Base-by-base conservation (phyloP, 768 basidiomycete genomes). In the Aureoboletus auriporus region DNA sequence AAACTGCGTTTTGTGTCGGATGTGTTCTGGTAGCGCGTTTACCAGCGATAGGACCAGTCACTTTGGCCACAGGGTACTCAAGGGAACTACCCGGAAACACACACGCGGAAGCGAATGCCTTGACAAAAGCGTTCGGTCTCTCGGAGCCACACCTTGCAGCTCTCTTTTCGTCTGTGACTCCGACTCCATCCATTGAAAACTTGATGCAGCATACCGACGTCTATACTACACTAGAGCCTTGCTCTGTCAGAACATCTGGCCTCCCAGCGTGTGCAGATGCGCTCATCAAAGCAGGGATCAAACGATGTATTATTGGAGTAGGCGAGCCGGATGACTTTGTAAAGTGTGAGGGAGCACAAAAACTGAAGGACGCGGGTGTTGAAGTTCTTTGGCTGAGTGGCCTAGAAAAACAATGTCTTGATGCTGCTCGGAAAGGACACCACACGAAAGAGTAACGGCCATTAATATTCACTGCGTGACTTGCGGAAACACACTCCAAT, bases 211-310 rank as follows among this genome's bases (percentile, higher is more conserved):
- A 69, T 16, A 74, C 74, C 20, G 88, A 92, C 64, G 84, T 89
- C 37, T 98, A 96, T 62, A 95, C 94, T 1, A 98, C 96, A 0
- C 79, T 99, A 74, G 96, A 99, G 62, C 96, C 95, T 9, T 99
- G 96, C 64, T 95, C 93, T 5, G 67, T 89, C 30, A 75, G 96
- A 50, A 86, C 90, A 8, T 93, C 90, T 0, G 94, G 95, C 4
- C 75, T 94, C 38, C 68, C 83, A 0, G 84, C 93, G 2, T 98
- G 96, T 63, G 84, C 90, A 9, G 80, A 93, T 52, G 86, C 88
- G 4, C 77, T 98, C 43, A 79, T 96, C 30, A 72, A 73, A 13
- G 83, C 87, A 5, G 71, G 72, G 36, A 74, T 98, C 35, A 77
- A 71, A 39, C 76, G 85, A 17, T 94, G 95, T 55, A 84, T 85